phyloP scores from a whole-genome alignment of 1,139 yeast genomes.

The Kazachstania sp. region DNA sequence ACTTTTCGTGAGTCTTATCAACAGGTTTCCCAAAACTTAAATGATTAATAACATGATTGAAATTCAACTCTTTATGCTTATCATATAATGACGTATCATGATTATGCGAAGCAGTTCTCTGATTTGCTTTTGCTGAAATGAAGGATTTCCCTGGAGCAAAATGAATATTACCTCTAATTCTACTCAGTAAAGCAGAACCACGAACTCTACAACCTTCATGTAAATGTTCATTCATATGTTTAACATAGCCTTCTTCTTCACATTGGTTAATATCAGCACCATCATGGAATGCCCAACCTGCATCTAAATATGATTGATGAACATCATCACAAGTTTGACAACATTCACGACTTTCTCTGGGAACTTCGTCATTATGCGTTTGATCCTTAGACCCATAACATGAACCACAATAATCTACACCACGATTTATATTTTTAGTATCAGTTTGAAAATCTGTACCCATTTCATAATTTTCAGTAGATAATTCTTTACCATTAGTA shows the following conservation, averaged over 20 bases:
- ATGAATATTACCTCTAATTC: conserved; percentile 85
- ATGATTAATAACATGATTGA: conserved; percentile 68
- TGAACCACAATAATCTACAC: conserved; percentile 57
- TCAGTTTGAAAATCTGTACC: conserved; percentile 23
- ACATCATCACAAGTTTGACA: conserved; percentile 86
- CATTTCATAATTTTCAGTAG: conserved; percentile 29
- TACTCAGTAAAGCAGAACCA: conserved; percentile 72
- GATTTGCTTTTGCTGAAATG: conserved; percentile 40
- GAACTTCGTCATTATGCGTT: conserved; percentile 39
- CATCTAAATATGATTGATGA: conserved; percentile 63
- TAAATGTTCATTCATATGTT: conserved; percentile 47
- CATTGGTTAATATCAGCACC: conserved; percentile 84
- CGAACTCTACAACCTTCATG: conserved; percentile 81
- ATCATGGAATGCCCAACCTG: conserved; percentile 83
- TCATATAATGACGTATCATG: conserved; percentile 76
- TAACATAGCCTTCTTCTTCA: conserved; percentile 78
- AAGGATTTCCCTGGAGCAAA: conserved; percentile 82
- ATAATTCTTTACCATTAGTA: conserved; percentile 15
- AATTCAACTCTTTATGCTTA: conserved; percentile 48
- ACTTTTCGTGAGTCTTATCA: conserved; percentile 16
- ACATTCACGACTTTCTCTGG: conserved; percentile 42
- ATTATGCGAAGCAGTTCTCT: conserved; percentile 38
- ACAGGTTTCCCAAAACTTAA: conserved; percentile 73
- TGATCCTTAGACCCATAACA: conserved; percentile 83
- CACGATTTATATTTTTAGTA: neutral